Conservation (phyloP, 1,139 yeast species). For the Groenewaldozyma sp. region DNA sequence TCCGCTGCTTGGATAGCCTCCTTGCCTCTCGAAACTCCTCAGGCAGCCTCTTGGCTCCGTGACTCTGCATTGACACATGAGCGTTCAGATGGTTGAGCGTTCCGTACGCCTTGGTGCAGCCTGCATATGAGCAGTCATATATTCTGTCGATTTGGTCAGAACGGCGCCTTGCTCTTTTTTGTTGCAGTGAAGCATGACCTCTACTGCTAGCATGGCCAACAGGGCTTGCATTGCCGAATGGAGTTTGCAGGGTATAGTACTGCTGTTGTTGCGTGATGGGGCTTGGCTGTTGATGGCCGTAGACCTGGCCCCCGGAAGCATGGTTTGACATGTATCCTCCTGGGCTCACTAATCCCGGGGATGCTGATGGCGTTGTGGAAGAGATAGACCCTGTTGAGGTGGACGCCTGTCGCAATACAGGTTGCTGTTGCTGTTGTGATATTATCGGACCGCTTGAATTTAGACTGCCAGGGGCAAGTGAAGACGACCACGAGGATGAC, state of each 20-base stretch:
- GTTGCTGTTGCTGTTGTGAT: constrained; percentile 1
- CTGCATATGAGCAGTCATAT: constrained; percentile 50
- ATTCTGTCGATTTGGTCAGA: constrained; percentile 63
- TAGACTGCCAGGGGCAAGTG: too few species aligned
- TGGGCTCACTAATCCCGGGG: too few species aligned
- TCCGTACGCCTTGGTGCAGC: constrained; percentile 66
- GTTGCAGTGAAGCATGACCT: too few species aligned
- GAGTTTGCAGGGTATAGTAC: not conserved
- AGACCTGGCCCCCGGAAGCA: too few species aligned
- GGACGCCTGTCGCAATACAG: not conserved
- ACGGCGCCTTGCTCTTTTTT: constrained; percentile 52
- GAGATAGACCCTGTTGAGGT: not conserved
- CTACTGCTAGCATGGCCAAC: too few species aligned
- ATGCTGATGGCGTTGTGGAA: too few species aligned
- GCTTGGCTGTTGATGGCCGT: not conserved
- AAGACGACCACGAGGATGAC: too few species aligned
- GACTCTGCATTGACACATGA: constrained; percentile 62
- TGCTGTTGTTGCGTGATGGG: not conserved
- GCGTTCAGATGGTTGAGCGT: constrained; percentile 70
- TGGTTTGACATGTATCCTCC: too few species aligned
- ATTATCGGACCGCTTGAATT: too few species aligned
- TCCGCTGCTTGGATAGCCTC: constrained; percentile 24
- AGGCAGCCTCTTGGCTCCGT: constrained; percentile 60
- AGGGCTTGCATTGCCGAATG: too few species aligned
- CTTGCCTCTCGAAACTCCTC: constrained; percentile 53